Base-by-base conservation (phyloP, 179 eudicot genomes). In the Camellia oleifera region DNA sequence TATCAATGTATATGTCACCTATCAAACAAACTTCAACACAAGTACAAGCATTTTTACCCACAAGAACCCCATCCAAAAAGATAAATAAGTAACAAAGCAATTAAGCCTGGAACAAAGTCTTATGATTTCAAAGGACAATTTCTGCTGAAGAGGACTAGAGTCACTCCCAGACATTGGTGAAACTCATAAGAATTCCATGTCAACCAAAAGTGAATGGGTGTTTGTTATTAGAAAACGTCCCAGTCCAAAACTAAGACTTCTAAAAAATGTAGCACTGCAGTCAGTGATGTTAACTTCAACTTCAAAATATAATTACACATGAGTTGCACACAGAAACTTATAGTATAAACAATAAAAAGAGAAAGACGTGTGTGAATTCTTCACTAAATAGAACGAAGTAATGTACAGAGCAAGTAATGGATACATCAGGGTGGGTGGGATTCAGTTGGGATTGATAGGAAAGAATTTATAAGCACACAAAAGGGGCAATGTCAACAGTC, bases 221-320 rank as follows among this genome's bases (percentile, higher is more conserved):
- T 32, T 32, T 32, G 40, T 32, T 32, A 32, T 32, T 32, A 32
- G 40, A 32, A 32, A 32, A 32, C 40, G 40, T 32, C 40, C 40
- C 40, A 32, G 40, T 32, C 2, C 40, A 32, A 32, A 32, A 32
- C 40, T 32, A 32, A 32, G 40, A 32, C 40, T 32, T 32, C 40
- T 32, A 32, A 32, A 32, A 57, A 0, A 3, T 3, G 62, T 57
- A 57, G 17, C 66, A 62, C 6, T 18, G 7, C 8, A 9, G 4
- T n/a, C 26, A 4, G 26, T 62, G 66, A 62, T 62, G 66, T 62
- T 18, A 62, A 62, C 66, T 62, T 62, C 66, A 62, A 62, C 66
- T 17, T 18, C 5, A 62, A 62, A 18, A 62, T 26, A 62, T 18
- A 62, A 62, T 62, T 62, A 62, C 6, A 26, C 26, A 18, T 4